These are phyloP conservation scores for Xanthoconium purpureum DNA, from an alignment of 768 basidiomycete genomes.

Conservation along the genomic window DNA sequence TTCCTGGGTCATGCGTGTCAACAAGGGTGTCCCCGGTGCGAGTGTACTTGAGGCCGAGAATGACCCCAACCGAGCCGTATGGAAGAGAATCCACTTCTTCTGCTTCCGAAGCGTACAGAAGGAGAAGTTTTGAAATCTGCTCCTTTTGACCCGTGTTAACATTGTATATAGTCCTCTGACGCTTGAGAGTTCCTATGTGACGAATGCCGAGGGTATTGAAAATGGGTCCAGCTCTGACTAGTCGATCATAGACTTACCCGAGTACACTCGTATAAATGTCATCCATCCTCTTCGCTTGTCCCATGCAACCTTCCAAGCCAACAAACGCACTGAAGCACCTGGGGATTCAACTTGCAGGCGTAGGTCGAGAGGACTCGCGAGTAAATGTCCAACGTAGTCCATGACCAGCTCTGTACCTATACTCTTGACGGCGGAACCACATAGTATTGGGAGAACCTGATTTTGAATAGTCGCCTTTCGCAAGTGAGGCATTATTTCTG, in stretches of 20 bases:
- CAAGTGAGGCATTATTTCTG: conserved; percentile 58
- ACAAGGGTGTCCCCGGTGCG: conserved; percentile 86
- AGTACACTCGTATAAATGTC: conserved; percentile 89
- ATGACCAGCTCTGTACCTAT: conserved; percentile 79
- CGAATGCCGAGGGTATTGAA: background rate
- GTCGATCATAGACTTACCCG: conserved; percentile 47
- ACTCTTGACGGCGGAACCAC: conserved; percentile 78
- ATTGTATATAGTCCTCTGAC: conserved; percentile 61
- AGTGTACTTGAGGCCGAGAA: conserved; percentile 79
- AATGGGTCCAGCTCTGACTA: background rate
- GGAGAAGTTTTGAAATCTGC: conserved; percentile 67
- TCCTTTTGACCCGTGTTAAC: conserved; percentile 67
- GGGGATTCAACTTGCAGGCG: conserved; percentile 41
- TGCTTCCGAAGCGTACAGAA: conserved; percentile 74
- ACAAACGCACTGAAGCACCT: conserved; percentile 53
- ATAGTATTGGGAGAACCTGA: conserved; percentile 73
- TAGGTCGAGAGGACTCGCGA: conserved; percentile 76
- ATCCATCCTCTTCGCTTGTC: conserved; percentile 85
- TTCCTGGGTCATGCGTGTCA: conserved; percentile 42
- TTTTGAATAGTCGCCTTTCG: conserved; percentile 64
- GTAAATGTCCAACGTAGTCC: conserved; percentile 77
- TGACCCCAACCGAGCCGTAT: conserved; percentile 80
- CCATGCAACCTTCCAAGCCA: conserved; percentile 91
- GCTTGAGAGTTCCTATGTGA: conserved; percentile 56
- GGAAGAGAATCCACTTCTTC: conserved; percentile 78